Percentiles rank a stretch among this genome's conserved stretches.
Evolutionary conservation across 805 yeast species (phyloP).

Genomic region (Saturnispora halmiae): DNA sequence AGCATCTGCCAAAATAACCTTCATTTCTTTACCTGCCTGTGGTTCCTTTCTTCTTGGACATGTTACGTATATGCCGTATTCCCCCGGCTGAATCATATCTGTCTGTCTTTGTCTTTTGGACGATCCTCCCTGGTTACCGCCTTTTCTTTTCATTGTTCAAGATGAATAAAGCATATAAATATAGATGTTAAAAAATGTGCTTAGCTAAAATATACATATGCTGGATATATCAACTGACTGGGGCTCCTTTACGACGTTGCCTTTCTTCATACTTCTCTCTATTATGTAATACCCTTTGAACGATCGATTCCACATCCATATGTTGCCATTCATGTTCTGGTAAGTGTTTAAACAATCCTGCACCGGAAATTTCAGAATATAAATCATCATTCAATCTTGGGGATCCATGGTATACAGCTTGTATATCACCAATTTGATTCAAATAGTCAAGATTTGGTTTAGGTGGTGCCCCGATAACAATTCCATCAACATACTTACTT

Average conservation of each 20-base stretch:
- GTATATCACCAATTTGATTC: constrained; percentile 27
- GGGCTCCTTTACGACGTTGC: constrained; percentile 77
- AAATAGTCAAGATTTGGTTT: constrained; percentile 36
- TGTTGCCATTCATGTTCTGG: constrained; percentile 52
- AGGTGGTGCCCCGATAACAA: constrained; percentile 64
- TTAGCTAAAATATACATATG: too few species aligned
- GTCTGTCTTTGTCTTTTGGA: constrained; percentile 36
- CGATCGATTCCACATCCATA: constrained; percentile 63
- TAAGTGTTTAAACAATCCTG: constrained; percentile 32
- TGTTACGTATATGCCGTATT: constrained; percentile 83
- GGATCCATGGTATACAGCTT: constrained; percentile 50
- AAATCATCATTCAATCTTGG: constrained; percentile 31
- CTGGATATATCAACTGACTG: too few species aligned
- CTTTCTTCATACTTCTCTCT: constrained; percentile 72
- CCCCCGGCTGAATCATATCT: constrained; percentile 65
- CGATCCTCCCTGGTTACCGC: constrained; percentile 12
- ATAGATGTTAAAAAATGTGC: background rate
- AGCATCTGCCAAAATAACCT: constrained; percentile 47
- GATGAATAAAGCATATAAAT: background rate
- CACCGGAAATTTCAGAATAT: constrained; percentile 22
- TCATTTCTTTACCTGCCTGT: constrained; percentile 67
- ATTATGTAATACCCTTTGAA: constrained; percentile 61
- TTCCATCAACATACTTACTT: constrained; percentile 74
- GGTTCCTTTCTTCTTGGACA: constrained; percentile 76
- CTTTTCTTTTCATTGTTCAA: constrained; percentile 12